Evolutionary conservation across 73 alveolate genomes (phyloP).

Genomic region (Paramecium pentaurelia): DNA sequence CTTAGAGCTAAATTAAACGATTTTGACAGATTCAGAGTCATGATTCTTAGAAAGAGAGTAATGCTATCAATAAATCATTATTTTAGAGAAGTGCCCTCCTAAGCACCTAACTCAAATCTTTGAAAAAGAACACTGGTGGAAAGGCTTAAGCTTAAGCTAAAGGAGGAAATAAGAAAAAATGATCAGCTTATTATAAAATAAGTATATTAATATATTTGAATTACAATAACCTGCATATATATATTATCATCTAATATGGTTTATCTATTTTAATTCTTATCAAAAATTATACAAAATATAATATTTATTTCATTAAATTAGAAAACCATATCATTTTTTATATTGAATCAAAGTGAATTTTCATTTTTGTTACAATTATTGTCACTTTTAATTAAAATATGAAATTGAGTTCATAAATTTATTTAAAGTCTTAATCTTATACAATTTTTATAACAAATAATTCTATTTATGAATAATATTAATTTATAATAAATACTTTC

Average conservation of each 20-base stretch:
- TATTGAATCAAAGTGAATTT: background rate
- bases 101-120: background rate
- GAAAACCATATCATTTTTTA: background rate
- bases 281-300: background rate
- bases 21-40: constrained; percentile 80
- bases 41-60: constrained; percentile 72
- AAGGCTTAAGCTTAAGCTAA: background rate
- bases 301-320: background rate
- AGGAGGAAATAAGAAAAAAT: constrained; percentile 19
- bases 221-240: background rate
- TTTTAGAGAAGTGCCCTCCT: constrained; percentile 35
- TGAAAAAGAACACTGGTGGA: background rate
- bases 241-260: background rate
- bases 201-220: background rate
- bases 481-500: background rate
- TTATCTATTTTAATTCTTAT: background rate
- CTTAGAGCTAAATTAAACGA: constrained; percentile 80
- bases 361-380: background rate
- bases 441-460: no score
- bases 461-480: background rate
- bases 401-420: background rate
- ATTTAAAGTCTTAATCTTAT: background rate
- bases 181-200: background rate
- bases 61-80: background rate
- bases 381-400: background rate